Evolutionary conservation across 1,284 basidiomycete genomes (phyloP).

Genomic region (Trichosporon sp.): DNA sequence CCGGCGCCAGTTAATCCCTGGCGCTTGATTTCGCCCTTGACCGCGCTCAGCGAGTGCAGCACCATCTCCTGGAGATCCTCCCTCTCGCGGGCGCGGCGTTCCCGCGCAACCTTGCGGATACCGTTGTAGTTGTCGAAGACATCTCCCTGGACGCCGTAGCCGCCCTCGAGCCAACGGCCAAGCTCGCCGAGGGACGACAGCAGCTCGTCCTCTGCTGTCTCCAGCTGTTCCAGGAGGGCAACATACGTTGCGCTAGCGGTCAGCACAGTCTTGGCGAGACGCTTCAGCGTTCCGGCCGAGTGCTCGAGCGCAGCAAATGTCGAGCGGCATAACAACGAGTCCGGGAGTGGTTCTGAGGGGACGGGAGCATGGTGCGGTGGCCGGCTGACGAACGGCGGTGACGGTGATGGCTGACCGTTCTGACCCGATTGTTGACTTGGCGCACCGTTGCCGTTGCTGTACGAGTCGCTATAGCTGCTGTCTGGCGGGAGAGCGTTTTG

Average conservation of each 20-base stretch:
- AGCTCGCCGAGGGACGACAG: conserved; percentile 47
- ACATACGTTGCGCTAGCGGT: conserved; percentile 38
- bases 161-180: conserved; percentile 47
- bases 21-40: conserved; percentile 52
- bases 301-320: conserved; percentile 52
- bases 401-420: background rate
- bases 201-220: conserved; percentile 52
- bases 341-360: conserved; percentile 46
- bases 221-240: conserved; percentile 49
- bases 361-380: conserved; percentile 27
- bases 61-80: conserved; percentile 50
- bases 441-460: background rate
- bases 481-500: background rate
- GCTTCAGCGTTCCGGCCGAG: conserved; percentile 48
- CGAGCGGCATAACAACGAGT: conserved; percentile 53
- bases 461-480: conserved; percentile 2
- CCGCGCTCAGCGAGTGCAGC: conserved; percentile 40
- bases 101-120: conserved; percentile 42
- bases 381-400: background rate
- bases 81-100: conserved; percentile 42
- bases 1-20: conserved; percentile 49
- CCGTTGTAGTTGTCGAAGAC: conserved; percentile 41
- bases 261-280: conserved; percentile 47
- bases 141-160: conserved; percentile 41
- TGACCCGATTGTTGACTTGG: background rate